Evolutionary conservation across 495 filamentous ascomycete genomes (phyloP), one percentile per base, ranked within the genome.

Genomic region (Penicillium alfredii): DNA sequence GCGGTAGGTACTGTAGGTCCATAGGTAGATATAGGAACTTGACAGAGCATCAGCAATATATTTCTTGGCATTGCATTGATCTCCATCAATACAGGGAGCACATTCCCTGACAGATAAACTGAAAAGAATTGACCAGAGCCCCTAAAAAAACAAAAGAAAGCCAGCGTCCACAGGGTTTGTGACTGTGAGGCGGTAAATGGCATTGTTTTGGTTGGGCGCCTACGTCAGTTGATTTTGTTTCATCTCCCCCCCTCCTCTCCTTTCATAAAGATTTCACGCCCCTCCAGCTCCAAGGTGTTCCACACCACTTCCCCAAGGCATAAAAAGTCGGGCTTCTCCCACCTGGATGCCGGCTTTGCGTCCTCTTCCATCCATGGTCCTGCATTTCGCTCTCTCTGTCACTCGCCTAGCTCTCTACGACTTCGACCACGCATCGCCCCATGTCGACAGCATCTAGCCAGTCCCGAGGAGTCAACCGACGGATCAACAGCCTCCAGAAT

Each of bases 391-490:
- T 48, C 18, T 45, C 40, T 47, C 34, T 48, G 43, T 41, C 23
- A n/a, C 8, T 44, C 42, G 40, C 35, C 40, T 36, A 56, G 49
- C 42, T 33, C 43, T 40, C 31, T 40, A 49, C 44, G 33, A 55
- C 43, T 40, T 38, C 40, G 47, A 45, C 45, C 48, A 37, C 52
- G 25, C 38, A 51, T 10, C 24, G 38, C 44, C 56, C 43, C 52
- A 76, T 76, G 72, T 74, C 71, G 61, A 74, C 71, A 44, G 68
- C 69, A 54, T 76, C 72, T 42, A 68, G 35, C 28, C 71, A 69
- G 31, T 72, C 69, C 49, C 58, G 66, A 64, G 70, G 72, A 53
- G 51, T 74, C 39, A 70, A 72, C 53, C 67, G 69, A 57, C 70
- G 68, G 48, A 62, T 76, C 35, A 73, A 74, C 58, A 77, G 71